Conservation (phyloP, 192 early-diverging fungal species). For the Haplosporangium gracile region DNA sequence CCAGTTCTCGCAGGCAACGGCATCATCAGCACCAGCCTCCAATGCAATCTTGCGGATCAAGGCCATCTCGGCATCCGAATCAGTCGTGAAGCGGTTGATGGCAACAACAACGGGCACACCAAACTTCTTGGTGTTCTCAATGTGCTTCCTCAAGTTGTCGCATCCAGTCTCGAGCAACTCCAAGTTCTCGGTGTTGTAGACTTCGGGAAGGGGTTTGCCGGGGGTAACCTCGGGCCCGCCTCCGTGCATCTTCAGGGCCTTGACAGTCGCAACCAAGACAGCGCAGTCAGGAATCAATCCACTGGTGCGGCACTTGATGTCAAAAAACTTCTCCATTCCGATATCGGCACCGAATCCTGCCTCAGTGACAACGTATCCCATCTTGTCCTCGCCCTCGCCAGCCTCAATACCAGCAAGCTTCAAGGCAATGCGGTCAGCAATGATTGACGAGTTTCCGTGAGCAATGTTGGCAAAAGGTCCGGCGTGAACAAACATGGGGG, state of each 20-base stretch:
- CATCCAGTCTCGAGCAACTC: conserved; percentile 86
- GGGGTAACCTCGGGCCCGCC: conserved; percentile 88
- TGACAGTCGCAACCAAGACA: conserved; percentile 94
- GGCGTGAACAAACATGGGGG: conserved; percentile 98
- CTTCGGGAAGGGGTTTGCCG: conserved; percentile 93
- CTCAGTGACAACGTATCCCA: conserved; percentile 96
- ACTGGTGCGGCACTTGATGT: conserved; percentile 97
- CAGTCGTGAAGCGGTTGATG: conserved; percentile 89
- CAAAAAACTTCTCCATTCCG: conserved; percentile 99
- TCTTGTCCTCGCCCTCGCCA: conserved; percentile 64
- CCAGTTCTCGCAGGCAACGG: conserved; percentile 91
- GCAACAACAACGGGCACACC: conserved; percentile 94
- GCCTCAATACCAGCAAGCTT: conserved; percentile 87
- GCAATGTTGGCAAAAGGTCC: conserved; percentile 99
- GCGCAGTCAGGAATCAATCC: conserved; percentile 92
- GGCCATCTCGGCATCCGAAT: conserved; percentile 88
- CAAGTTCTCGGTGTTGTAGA: conserved; percentile 90
- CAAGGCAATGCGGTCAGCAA: conserved; percentile 96
- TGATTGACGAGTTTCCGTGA: conserved; percentile 95
- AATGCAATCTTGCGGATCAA: conserved; percentile 78
- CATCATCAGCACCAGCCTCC: conserved; percentile 90
- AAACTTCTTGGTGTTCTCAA: conserved; percentile 91
- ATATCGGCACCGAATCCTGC: conserved; percentile 99
- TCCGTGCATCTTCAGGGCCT: conserved; percentile 98
- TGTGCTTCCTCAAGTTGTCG: conserved; percentile 91